Evolutionary conservation across 306 rosid genomes (phyloP), one percentile per base, ranked within the genome.

Genomic region (Luffa aegyptiaca): DNA sequence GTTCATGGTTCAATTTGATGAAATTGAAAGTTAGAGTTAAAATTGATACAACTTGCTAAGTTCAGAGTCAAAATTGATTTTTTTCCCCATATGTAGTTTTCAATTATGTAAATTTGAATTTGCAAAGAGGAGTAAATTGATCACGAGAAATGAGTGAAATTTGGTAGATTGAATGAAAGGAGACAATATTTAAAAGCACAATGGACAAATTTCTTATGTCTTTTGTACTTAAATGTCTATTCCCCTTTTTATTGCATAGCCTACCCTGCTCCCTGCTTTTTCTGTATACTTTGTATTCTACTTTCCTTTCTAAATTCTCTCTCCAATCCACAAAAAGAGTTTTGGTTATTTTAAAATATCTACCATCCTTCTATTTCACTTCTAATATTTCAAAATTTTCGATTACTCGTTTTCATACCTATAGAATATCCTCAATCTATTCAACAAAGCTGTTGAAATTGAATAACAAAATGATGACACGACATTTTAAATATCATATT

Each of bases 101-200:
- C 5, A 62, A 62, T n/a, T 10, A 41, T 44, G 59, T 26, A 6
- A 31, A 71, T 48, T 31, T 46, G 44, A 7, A 73, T 13, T 41
- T 41, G 1, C 1, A 26, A 45, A 46, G 35, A 12, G 10, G 31
- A 66, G 74, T 72, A 8, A 72, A 26, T 26, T 14, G 62, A 9
- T 74, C 62, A 74, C 62, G 62, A 74, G 44, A 51, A 16, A 35
- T 33, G 46, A 74, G 45, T 74, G 78, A 74, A 74, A 51, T 74
- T 51, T 21, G 57, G 58, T 21, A 26, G 6, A 48, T 21, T 46
- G 35, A 10, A 42, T 6, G 17, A 5, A 26, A 71, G 58, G 42
- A 26, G 77, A 70, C 37, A 70, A 70, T 5, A 44, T 0, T n/a
- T 69, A n/a, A 69, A 69, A 69, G 53, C 75, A 69, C 39, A 45